A percentile compares a stretch with the other conserved stretches of the same genome.
These are phyloP conservation scores for Rhizopus delemar DNA, from an alignment of 371 early-diverging fungal genomes.

Conservation along the genomic window DNA sequence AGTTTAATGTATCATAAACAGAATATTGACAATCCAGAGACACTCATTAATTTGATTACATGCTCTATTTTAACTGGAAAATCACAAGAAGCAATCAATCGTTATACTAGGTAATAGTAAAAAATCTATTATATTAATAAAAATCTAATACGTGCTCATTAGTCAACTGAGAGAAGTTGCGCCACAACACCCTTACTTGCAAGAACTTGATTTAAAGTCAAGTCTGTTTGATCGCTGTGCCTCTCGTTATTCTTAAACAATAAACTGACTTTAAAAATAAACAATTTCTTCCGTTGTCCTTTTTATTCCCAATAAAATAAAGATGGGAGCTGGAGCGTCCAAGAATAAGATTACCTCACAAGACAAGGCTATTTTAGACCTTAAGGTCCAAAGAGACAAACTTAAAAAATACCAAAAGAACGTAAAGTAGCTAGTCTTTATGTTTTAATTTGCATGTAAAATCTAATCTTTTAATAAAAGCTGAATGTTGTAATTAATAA, in stretches of 20 bases:
- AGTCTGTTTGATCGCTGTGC: slow-evolving; percentile 78
- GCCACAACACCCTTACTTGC: slow-evolving; percentile 78
- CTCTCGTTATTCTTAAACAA: slow-evolving; percentile 30
- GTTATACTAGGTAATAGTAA: slow-evolving; percentile 63
- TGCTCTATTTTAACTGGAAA: slow-evolving; percentile 69
- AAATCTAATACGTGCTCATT: slow-evolving; percentile 8
- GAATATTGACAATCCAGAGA: slow-evolving; percentile 81
- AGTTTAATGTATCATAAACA: slow-evolving; percentile 14
- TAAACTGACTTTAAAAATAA: too few species aligned
- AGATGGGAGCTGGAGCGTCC: slow-evolving; percentile 59
- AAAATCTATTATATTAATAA: background rate
- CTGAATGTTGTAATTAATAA: slow-evolving; percentile 63
- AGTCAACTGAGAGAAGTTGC: slow-evolving; percentile 79
- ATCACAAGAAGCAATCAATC: slow-evolving; percentile 64
- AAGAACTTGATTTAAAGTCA: slow-evolving; percentile 76
- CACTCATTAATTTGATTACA: slow-evolving; percentile 85
- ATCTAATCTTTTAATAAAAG: slow-evolving; percentile 33
- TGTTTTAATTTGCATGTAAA: background rate
- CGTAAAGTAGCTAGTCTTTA: slow-evolving; percentile 41
- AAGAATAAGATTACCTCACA: slow-evolving; percentile 73
- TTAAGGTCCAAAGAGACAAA: slow-evolving; percentile 93
- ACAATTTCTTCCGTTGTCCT: background rate
- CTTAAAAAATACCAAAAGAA: slow-evolving; percentile 87
- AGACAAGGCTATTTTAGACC: slow-evolving; percentile 91
- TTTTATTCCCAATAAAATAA: background rate